Base-by-base conservation (phyloP, 2,329 filamentous ascomycete genomes). In the Exophiala sp. region DNA sequence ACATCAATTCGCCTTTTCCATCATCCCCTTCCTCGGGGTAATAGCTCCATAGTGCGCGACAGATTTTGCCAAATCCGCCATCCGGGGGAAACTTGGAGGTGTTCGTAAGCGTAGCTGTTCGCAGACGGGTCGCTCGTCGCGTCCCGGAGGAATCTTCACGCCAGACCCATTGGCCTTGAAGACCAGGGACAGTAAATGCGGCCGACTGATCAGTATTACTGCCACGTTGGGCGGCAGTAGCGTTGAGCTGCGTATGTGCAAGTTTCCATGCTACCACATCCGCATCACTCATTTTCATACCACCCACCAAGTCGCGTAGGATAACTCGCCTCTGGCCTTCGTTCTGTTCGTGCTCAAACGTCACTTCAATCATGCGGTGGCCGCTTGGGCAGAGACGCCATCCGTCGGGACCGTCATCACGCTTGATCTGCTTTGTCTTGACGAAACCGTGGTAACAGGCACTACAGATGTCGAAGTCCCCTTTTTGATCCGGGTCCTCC, bases 391-490 rank as follows among this genome's bases (percentile, higher is more conserved):
- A 97, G 42, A 89, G 78, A 9, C 89, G 78, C 91, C 91, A 96
- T 2, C 90, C 90, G 9, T 75, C 76, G 3, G 81, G 75, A 0
- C 90, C 89, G 58, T 95, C 89, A 53, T 90, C 85, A 14, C 73
- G 71, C 48, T 80, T 82, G 55, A 96, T 82, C 39, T 80, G 80
- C 7, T 79, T 77, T 0, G 76, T 76, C 1, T 73, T 68, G 1
- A 86, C 77, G 6, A 90, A 74, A 40, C 77, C 78, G 43, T 77
- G 70, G 66, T 96, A 96, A 72, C 90, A 96, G 2, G 76, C 72
- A 14, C 75, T 75, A 69, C 90, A 96, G 41, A 95, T 79, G 60
- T 96, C 88, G 66, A 93, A 95, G 65, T 94, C 86, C n/a, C 89
- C 89, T 16, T 48, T 51, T 0, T 70, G 68, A 19, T 70, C 62